A percentile compares a stretch with the other conserved stretches of the same genome.
These are phyloP conservation scores for Closterium sp. DNA, from an alignment of 139 green algal genomes.

Conservation along the genomic window DNA sequence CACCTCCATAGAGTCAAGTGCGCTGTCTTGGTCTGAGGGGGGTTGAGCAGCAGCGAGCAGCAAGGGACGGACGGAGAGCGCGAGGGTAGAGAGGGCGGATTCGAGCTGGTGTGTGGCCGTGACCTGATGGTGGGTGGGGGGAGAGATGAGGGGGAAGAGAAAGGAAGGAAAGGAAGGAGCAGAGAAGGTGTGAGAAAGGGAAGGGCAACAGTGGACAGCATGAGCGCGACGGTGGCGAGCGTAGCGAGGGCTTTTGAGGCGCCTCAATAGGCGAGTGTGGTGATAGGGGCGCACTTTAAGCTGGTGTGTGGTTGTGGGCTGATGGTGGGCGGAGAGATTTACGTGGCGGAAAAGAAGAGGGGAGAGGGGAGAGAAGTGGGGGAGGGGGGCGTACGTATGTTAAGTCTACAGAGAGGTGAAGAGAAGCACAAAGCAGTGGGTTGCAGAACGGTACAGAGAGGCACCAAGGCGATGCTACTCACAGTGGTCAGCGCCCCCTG, in stretches of 20 bases:
- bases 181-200: neutral
- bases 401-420: neutral
- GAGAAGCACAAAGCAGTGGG: neutral
- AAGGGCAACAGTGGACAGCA: neutral
- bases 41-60: slow-evolving; percentile 62
- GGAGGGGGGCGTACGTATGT: no score
- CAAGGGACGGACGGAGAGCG: slow-evolving; percentile 73
- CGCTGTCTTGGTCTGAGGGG: no score
- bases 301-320: no score
- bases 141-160: no score
- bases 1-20: neutral
- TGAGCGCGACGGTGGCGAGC: neutral
- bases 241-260: no score
- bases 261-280: no score
- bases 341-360: neutral
- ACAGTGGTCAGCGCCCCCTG: slow-evolving; percentile 40
- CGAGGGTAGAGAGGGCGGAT: slow-evolving; percentile 62
- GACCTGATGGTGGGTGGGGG: slow-evolving; percentile 34
- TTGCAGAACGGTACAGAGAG: neutral
- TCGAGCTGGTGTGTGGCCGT: slow-evolving; percentile 76
- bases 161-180: neutral
- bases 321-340: no score
- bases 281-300: no score
- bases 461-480: neutral
- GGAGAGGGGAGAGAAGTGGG: neutral